phyloP scores from a whole-genome alignment of 495 filamentous ascomycete species.

The Podospora pseudopauciseta region DNA sequence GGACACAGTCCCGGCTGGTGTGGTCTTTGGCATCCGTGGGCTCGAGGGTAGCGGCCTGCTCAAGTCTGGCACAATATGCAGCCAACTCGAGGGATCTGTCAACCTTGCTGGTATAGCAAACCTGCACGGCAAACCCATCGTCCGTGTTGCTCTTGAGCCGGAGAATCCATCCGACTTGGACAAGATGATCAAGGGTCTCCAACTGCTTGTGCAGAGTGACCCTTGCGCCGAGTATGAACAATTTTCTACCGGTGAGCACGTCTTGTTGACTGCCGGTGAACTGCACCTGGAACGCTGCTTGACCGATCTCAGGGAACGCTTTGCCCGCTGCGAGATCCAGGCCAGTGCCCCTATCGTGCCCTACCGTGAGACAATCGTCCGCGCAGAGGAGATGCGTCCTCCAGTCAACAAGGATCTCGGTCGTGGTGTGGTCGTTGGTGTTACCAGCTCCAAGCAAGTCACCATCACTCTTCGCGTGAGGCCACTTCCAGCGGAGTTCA shows the following conservation, averaged over 20 bases:
- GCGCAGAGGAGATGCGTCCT: conserved; percentile 83
- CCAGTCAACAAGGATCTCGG: conserved; percentile 82
- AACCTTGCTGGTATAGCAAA: conserved; percentile 82
- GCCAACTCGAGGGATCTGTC: conserved; percentile 79
- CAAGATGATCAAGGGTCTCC: conserved; percentile 88
- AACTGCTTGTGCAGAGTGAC: conserved; percentile 88
- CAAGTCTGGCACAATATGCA: conserved; percentile 93
- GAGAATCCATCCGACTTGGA: conserved; percentile 80
- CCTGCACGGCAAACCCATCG: conserved; percentile 78
- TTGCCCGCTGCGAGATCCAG: conserved; percentile 93
- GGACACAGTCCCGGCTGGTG: conserved; percentile 81
- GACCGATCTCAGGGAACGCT: conserved; percentile 89
- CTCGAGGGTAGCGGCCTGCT: conserved; percentile 80
- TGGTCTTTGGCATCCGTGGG: conserved; percentile 93
- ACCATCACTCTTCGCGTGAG: conserved; percentile 72
- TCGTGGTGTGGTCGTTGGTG: conserved; percentile 71
- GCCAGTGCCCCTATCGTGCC: conserved; percentile 91
- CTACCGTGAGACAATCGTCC: conserved; percentile 88
- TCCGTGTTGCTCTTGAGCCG: conserved; percentile 90
- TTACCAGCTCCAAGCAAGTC: conserved; percentile 81
- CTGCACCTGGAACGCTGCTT: conserved; percentile 91
- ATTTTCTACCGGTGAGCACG: conserved; percentile 89
- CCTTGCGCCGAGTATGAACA: conserved; percentile 95
- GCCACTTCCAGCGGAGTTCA: conserved; percentile 74
- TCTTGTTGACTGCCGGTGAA: conserved; percentile 90